phyloP scores from a whole-genome alignment of 2,329 filamentous ascomycete genomes.

The Arthrobotrys megalospora region DNA sequence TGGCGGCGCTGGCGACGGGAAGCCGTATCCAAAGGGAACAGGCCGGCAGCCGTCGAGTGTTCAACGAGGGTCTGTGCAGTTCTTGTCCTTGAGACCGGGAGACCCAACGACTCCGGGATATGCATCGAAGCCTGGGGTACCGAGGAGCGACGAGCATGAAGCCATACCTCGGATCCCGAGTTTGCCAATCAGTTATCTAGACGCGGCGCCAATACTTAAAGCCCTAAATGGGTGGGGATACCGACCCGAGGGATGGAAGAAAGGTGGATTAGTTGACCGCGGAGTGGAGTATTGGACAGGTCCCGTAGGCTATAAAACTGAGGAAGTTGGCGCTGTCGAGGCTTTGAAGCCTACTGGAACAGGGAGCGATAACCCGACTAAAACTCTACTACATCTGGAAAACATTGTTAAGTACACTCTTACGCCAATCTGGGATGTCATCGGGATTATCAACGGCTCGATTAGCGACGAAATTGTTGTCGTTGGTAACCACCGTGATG shows the following conservation, averaged over 20 bases:
- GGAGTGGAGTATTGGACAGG: conserved; percentile 82
- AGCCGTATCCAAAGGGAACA: conserved; percentile 80
- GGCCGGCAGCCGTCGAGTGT: conserved; percentile 87
- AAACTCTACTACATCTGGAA: conserved; percentile 49
- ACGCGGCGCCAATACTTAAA: conserved; percentile 83
- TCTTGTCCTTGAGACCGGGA: conserved; percentile 86
- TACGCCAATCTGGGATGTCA: conserved; percentile 56
- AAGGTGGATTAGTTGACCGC: conserved; percentile 78
- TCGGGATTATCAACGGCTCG: conserved; percentile 78
- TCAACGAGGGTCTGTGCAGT: conserved; percentile 83
- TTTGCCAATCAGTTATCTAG: conserved; percentile 87
- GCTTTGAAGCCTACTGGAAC: conserved; percentile 86
- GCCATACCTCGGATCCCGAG: conserved; percentile 82
- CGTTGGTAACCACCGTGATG: conserved; percentile 92
- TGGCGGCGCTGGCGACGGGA: conserved; percentile 82
- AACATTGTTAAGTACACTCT: conserved; percentile 41
- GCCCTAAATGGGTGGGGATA: conserved; percentile 78
- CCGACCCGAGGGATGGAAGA: conserved; percentile 85
- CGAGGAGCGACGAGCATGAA: conserved; percentile 71
- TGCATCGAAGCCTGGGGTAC: conserved; percentile 78
- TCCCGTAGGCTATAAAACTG: conserved; percentile 77
- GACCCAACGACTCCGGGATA: conserved; percentile 92
- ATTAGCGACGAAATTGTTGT: conserved; percentile 91
- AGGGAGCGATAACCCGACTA: conserved; percentile 87
- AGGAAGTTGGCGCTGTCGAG: conserved; percentile 83